Base-by-base conservation (phyloP, 2,329 filamentous ascomycete species). In the Alternaria brassicae region DNA sequence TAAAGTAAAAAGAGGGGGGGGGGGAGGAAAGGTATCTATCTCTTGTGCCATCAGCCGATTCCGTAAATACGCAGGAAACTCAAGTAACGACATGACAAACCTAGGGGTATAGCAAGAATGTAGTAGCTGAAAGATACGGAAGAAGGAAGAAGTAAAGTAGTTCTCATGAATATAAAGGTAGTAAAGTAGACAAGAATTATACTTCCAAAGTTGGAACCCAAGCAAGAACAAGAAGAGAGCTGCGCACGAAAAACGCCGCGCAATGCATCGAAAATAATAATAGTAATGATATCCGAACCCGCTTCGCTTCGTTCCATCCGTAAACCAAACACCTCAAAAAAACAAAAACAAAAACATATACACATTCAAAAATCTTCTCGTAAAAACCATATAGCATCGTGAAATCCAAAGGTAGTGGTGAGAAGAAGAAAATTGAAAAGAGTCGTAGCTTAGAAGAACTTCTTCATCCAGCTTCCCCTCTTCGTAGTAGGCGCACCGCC, bases 401-500 rank as follows among this genome's bases (percentile, higher is more conserved):
- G 19, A 39, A 32, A 36, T 48, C 36, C 34, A 51, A 36, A 27
- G 7, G 23, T 10, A n/a, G 19, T 7, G 21, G n/a, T 17, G 50
- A 28, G 12, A 36, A 44, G 19, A 37, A 17, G 30, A 44, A n/a
- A 41, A n/a, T n/a, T n/a, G n/a, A 47, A 44, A 36, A 27, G 51
- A 39, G 30, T 9, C 36, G 32, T n/a, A 21, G 34, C 8, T 50
- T 47, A 72, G 37, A 72, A 66, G 12, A 83, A 78, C 75, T 82
- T 82, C 78, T 82, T 82, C 34, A 83, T 77, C 80, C 80, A 82
- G 61, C 80, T 81, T 10, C 74, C 75, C 56, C 78, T 74, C 71
- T 80, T 80, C n/a, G 71, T 74, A 30, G 72, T 64, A 23, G 65
- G 65, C 40, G 47, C 61, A 23, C 57, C 56, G 32, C 64, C 65